A percentile compares a stretch with the other conserved stretches of the same genome.
Conservation (phyloP, 495 filamentous ascomycete genomes). For the Penicillium odoratum region DNA sequence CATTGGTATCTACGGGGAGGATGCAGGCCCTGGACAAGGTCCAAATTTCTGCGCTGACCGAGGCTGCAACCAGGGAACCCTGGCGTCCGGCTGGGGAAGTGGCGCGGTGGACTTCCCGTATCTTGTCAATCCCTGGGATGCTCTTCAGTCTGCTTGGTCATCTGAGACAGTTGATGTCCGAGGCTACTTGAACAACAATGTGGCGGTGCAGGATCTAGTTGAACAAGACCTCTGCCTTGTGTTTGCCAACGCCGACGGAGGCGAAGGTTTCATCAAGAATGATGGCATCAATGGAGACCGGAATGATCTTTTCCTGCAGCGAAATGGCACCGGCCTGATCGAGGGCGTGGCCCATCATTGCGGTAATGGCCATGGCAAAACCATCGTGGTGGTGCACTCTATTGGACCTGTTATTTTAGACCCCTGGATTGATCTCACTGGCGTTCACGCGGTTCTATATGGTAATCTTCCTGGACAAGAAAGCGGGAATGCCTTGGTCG, state of each 20-base stretch:
- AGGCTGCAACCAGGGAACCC: slow-evolving; percentile 78
- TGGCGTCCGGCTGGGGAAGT: slow-evolving; percentile 87
- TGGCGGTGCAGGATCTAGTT: slow-evolving; percentile 35
- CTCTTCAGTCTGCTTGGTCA: slow-evolving; percentile 62
- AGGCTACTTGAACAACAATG: slow-evolving; percentile 60
- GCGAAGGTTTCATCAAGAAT: slow-evolving; percentile 64
- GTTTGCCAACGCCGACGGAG: slow-evolving; percentile 61
- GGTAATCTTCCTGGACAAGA: slow-evolving; percentile 91
- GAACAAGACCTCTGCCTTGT: slow-evolving; percentile 67
- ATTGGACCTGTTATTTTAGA: slow-evolving; percentile 88
- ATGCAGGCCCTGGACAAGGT: slow-evolving; percentile 67
- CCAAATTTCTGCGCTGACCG: slow-evolving; percentile 77
- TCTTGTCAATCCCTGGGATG: slow-evolving; percentile 68
- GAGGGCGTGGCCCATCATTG: slow-evolving; percentile 69
- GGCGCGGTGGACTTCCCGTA: slow-evolving; percentile 88
- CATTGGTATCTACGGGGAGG: slow-evolving; percentile 83
- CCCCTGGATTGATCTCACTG: slow-evolving; percentile 76
- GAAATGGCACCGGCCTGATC: slow-evolving; percentile 74
- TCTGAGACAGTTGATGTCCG: slow-evolving; percentile 58
- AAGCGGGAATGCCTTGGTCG: slow-evolving; percentile 79
- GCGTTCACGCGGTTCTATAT: slow-evolving; percentile 78
- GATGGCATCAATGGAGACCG: slow-evolving; percentile 74
- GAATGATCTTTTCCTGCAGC: slow-evolving; percentile 76
- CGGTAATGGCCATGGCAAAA: slow-evolving; percentile 62
- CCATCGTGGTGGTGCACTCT: slow-evolving; percentile 85